These are phyloP conservation scores for Aspergillus candidus DNA, from an alignment of 2,329 filamentous ascomycete genomes.

Conservation along the genomic window DNA sequence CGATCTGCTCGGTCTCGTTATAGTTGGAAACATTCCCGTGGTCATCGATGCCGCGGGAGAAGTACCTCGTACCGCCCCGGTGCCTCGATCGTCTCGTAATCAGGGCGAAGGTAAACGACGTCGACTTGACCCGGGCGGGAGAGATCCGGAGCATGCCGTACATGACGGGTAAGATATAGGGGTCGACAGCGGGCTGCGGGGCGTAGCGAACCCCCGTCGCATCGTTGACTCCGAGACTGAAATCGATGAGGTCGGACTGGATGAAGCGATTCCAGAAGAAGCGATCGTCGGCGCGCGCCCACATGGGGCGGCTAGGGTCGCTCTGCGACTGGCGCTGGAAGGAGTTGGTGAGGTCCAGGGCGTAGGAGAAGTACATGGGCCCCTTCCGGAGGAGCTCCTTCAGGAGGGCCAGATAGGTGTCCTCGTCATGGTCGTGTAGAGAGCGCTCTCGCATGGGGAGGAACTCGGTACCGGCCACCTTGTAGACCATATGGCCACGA, in stretches of 20 bases:
- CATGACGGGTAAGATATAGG: conserved; percentile 91
- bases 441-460: conserved; percentile 87
- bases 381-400: conserved; percentile 74
- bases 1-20: conserved; percentile 94
- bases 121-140: conserved; percentile 77
- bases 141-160: conserved; percentile 93
- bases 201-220: conserved; percentile 41
- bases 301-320: conserved; percentile 67
- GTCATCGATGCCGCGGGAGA: conserved; percentile 89
- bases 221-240: conserved; percentile 56
- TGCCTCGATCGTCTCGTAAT: conserved; percentile 86
- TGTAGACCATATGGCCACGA: conserved; percentile 95
- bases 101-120: conserved; percentile 73
- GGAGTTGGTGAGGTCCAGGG: conserved; percentile 90
- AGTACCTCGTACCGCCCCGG: conserved; percentile 86
- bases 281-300: conserved; percentile 88
- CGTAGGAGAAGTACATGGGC: conserved; percentile 98
- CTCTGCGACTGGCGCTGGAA: conserved; percentile 87
- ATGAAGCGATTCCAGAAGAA: conserved; percentile 99
- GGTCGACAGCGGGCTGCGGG: conserved; percentile 71
- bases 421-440: conserved; percentile 88
- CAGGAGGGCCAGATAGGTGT: conserved; percentile 77
- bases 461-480: conserved; percentile 83
- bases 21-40: conserved; percentile 95
- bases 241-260: conserved; percentile 84